Conservation (phyloP, 352 stramenopile genomes). For the Globisporangium paroecandrum region DNA sequence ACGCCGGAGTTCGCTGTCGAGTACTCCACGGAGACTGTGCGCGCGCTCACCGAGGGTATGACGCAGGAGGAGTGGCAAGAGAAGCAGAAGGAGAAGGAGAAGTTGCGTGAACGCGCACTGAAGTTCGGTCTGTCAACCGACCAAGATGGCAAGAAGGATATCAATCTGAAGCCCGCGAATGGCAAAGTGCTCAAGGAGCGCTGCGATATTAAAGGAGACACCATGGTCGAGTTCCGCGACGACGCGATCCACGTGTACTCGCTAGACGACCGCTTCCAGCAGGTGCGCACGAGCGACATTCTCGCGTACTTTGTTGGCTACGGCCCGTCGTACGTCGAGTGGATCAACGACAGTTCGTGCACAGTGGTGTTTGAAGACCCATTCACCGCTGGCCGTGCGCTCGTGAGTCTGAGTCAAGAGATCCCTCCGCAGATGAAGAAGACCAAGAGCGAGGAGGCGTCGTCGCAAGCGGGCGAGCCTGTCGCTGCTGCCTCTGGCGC, state of each 20-base stretch:
- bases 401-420: constrained; percentile 53
- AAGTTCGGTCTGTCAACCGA: constrained; percentile 66
- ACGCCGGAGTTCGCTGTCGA: constrained; percentile 70
- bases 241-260: constrained; percentile 84
- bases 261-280: constrained; percentile 73
- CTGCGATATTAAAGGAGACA: constrained; percentile 47
- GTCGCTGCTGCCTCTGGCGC: constrained; percentile 1
- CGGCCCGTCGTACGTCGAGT: constrained; percentile 82
- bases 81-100: constrained; percentile 56
- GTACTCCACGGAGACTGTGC: constrained; percentile 59
- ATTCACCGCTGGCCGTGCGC: constrained; percentile 57
- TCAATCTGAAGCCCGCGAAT: constrained; percentile 35
- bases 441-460: constrained; percentile 15
- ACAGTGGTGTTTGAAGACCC: constrained; percentile 81
- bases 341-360: constrained; percentile 84
- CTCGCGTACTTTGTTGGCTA: constrained; percentile 78
- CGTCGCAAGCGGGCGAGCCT: background rate
- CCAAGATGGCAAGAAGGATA: constrained; percentile 30
- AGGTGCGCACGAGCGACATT: constrained; percentile 77
- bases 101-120: constrained; percentile 55
- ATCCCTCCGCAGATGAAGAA: constrained; percentile 48
- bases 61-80: constrained; percentile 72
- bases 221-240: constrained; percentile 38
- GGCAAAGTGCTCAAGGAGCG: constrained; percentile 60
- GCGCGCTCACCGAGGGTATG: constrained; percentile 53